Evolutionary conservation across 164 flowering plant species (phyloP).

Genomic region (Berberis thunbergii): DNA sequence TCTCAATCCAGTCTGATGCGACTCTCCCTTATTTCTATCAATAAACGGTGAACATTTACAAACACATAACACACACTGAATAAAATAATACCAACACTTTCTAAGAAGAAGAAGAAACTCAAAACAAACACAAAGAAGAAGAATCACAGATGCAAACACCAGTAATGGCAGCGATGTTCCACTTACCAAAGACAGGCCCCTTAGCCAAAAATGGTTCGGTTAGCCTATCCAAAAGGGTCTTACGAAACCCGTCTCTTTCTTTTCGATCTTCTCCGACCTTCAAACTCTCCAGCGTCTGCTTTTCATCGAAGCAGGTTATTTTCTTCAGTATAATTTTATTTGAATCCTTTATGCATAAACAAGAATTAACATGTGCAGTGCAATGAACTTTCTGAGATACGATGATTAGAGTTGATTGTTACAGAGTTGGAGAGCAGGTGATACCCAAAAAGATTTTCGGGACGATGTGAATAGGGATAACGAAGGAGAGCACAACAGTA

Average conservation of each 20-base stretch:
- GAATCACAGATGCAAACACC: not conserved
- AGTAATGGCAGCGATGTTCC: conserved; percentile 28
- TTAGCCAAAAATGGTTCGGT: conserved; percentile 20
- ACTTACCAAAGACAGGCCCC: too few species aligned
- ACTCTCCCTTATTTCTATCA: not conserved
- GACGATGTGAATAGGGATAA: too few species aligned
- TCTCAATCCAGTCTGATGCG: not conserved
- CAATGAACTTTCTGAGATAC: too few species aligned
- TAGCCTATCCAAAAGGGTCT: conserved; percentile 27
- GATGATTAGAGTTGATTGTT: too few species aligned
- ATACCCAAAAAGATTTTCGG: too few species aligned
- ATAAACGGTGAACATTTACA: not conserved
- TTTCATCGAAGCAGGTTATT: conserved; percentile 18
- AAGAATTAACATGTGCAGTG: too few species aligned
- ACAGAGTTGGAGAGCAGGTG: too few species aligned
- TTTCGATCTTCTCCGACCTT: conserved; percentile 2
- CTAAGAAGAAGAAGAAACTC: too few species aligned
- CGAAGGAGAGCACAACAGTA: too few species aligned
- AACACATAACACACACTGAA: not conserved
- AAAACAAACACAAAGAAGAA: not conserved
- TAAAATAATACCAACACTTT: not conserved
- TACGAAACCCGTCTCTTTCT: conserved; percentile 16
- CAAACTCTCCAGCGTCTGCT: conserved; percentile 39
- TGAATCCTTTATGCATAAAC: too few species aligned
- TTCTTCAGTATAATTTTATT: too few species aligned